Percentiles rank a stretch among this genome's conserved stretches.
Evolutionary conservation across 768 basidiomycete species (phyloP).

Genomic region (Termitomyces sp.): DNA sequence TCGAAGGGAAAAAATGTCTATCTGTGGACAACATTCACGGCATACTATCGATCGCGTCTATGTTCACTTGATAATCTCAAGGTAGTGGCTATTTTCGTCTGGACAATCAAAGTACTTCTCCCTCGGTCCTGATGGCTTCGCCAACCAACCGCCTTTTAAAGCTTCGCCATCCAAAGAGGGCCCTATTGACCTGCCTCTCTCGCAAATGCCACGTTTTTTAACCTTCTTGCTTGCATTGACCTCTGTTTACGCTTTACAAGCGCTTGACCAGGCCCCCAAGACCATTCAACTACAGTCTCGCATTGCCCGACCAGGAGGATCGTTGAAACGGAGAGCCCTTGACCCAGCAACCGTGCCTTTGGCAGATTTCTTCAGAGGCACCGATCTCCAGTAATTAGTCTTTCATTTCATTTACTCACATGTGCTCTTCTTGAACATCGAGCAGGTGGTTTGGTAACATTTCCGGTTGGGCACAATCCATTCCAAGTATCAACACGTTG

Average conservation of each 20-base stretch:
- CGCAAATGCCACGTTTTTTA: not conserved
- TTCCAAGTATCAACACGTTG: not conserved
- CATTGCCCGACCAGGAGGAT: constrained; percentile 5
- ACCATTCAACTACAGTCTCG: constrained; percentile 23
- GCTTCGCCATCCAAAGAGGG: not conserved
- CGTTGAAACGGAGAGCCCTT: constrained; percentile 31
- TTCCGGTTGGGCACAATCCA: constrained; percentile 26
- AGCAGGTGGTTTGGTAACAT: constrained; percentile 52
- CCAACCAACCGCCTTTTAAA: not conserved
- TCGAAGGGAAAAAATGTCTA: not conserved
- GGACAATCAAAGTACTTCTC: not conserved
- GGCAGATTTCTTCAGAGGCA: constrained; percentile 51
- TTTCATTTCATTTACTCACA: not conserved
- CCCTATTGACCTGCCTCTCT: not conserved
- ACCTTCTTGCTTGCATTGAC: not conserved
- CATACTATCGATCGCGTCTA: not conserved
- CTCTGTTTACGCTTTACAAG: constrained; percentile 3
- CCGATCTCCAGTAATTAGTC: constrained; percentile 49
- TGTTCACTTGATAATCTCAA: not conserved
- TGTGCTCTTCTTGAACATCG: constrained; percentile 1
- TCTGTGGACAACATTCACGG: not conserved
- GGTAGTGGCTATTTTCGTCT: not conserved
- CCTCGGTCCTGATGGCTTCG: not conserved
- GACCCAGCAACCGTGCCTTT: constrained; percentile 40
- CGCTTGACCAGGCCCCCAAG: constrained; percentile 12